phyloP scores from a whole-genome alignment of 352 stramenopile genomes.

The Lagenidium giganteum region DNA sequence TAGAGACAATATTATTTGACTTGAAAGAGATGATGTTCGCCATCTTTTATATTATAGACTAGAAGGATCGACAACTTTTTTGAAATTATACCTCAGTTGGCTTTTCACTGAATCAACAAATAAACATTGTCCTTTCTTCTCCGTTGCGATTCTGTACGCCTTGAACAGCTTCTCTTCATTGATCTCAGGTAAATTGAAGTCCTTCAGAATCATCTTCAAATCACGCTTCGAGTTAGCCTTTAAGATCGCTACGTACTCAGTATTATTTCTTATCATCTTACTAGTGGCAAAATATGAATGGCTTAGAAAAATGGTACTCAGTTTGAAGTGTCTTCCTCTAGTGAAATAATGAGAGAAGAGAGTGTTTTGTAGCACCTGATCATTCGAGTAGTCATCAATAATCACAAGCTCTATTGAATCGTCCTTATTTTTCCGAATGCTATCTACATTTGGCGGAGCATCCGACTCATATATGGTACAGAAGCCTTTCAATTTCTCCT shows the following conservation, averaged over 20 bases:
- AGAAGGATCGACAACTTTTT: conserved; percentile 1
- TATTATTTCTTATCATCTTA: too few relatives aligned
- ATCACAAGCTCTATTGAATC: conserved; percentile 14
- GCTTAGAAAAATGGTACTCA: conserved; percentile 1
- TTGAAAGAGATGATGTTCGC: too few relatives aligned
- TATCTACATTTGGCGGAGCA: too few relatives aligned
- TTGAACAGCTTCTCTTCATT: background rate
- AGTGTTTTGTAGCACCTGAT: background rate
- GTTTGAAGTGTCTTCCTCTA: background rate
- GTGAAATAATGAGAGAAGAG: conserved; percentile 8
- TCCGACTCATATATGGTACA: conserved; percentile 11
- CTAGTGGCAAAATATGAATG: too few relatives aligned
- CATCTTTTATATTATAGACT: too few relatives aligned
- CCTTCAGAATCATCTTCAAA: too few relatives aligned
- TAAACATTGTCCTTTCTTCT: conserved; percentile 1
- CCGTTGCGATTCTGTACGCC: background rate
- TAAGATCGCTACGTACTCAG: too few relatives aligned
- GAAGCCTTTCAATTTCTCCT: conserved; percentile 16
- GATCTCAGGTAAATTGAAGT: too few relatives aligned
- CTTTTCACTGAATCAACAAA: background rate
- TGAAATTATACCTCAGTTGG: conserved; percentile 5
- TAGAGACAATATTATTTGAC: conserved; percentile 19
- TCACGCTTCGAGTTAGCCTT: too few relatives aligned
- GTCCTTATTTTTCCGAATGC: too few relatives aligned
- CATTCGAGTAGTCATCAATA: conserved; percentile 16